phyloP scores from a whole-genome alignment of 148 eudicot species.

The Chenopodium album region DNA sequence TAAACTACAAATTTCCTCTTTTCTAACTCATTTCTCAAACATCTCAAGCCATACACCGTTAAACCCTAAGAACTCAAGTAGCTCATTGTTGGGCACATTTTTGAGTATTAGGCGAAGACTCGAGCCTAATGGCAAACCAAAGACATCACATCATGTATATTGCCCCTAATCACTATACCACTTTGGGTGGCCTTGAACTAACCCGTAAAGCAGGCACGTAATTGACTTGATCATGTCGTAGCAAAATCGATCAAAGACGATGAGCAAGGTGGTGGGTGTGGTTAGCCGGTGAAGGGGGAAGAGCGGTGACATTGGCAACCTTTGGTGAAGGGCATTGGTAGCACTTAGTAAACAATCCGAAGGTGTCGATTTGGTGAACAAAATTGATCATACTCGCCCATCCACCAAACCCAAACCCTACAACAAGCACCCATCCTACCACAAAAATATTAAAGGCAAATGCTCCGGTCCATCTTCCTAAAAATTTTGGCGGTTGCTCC shows the following conservation, averaged over 20 bases:
- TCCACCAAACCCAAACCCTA: slow-evolving; percentile 93
- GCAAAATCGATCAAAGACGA: slow-evolving; percentile 33
- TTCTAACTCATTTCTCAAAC: neutral
- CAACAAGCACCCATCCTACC: slow-evolving; percentile 74
- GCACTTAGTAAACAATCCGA: slow-evolving; percentile 84
- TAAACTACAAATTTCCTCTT: neutral
- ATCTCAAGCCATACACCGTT: neutral
- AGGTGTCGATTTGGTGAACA: slow-evolving; percentile 79
- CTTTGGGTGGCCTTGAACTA: slow-evolving; percentile 8
- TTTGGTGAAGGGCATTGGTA: slow-evolving; percentile 70
- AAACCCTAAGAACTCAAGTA: neutral
- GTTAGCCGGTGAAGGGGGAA: slow-evolving; percentile 41
- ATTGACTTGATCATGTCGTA: neutral
- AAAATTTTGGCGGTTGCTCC: slow-evolving; percentile 70
- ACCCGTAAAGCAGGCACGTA: neutral
- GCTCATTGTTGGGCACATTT: neutral
- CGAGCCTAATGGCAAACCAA: slow-evolving; percentile 17
- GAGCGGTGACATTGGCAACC: slow-evolving; percentile 48
- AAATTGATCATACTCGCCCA: slow-evolving; percentile 91
- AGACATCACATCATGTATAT: slow-evolving; percentile 6
- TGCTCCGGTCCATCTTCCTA: slow-evolving; percentile 79
- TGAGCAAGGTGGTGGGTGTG: slow-evolving; percentile 36
- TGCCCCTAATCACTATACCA: slow-evolving; percentile 8
- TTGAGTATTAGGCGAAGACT: neutral
- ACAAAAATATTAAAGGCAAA: slow-evolving; percentile 59